phyloP scores from a whole-genome alignment of 768 basidiomycete genomes.

The Favolaschia claudopus region DNA sequence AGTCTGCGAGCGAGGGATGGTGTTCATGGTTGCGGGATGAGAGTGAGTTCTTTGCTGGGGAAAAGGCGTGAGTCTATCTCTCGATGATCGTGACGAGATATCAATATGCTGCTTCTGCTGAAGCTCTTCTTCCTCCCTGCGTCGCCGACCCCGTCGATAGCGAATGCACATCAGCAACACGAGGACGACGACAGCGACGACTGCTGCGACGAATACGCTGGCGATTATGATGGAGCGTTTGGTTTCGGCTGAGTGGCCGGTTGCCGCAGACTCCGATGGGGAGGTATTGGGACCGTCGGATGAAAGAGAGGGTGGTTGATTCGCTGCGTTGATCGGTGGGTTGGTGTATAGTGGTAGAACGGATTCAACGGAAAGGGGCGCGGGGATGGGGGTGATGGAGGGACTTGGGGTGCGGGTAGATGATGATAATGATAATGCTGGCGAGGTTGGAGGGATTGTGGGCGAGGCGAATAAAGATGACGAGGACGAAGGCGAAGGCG shows the following conservation, averaged over 20 bases:
- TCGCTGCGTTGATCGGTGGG: not conserved
- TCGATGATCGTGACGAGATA: not conserved
- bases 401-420: too few species aligned
- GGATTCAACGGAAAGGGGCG: too few species aligned
- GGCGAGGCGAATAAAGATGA: not conserved
- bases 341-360: too few species aligned
- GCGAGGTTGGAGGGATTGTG: too few species aligned
- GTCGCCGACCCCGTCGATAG: not conserved
- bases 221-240: constrained; percentile 1
- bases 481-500: not conserved
- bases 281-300: not conserved
- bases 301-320: not conserved
- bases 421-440: too few species aligned
- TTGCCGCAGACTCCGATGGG: not conserved
- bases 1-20: too few species aligned
- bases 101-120: too few species aligned
- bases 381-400: too few species aligned
- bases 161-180: not conserved
- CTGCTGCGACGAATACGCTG: not conserved
- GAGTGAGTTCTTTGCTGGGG: not conserved
- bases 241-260: not conserved
- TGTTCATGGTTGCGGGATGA: too few species aligned
- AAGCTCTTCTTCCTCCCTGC: not conserved
- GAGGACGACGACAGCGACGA: not conserved
- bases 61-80: constrained; percentile 7